These are phyloP conservation scores for Gnaphalium uliginosum DNA, from an alignment of 129 eudicot species.

Conservation along the genomic window DNA sequence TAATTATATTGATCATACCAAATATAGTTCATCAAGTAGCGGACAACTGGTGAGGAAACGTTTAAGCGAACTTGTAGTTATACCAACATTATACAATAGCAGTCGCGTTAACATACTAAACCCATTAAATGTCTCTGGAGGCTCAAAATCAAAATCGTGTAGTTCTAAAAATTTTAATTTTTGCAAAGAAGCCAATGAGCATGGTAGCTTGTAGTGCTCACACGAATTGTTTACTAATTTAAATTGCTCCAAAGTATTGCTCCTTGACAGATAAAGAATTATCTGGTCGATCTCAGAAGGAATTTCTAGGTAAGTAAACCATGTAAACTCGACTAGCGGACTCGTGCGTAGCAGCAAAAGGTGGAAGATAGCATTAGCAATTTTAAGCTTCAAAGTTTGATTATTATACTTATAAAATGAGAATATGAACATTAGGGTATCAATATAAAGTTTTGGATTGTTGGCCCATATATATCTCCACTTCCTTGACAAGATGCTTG, in stretches of 20 bases:
- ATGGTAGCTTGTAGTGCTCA: neutral
- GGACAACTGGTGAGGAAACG: slow-evolving; percentile 27
- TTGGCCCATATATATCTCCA: too few relatives aligned
- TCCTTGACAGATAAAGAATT: slow-evolving; percentile 16
- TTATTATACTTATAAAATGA: too few relatives aligned
- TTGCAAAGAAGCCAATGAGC: slow-evolving; percentile 6
- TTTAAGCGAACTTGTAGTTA: neutral
- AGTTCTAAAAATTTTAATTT: slow-evolving; percentile 15
- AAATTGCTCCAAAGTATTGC: slow-evolving; percentile 10
- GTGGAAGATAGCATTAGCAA: slow-evolving; percentile 2
- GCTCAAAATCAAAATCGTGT: neutral
- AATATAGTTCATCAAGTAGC: slow-evolving; percentile 4
- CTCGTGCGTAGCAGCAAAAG: slow-evolving; percentile 22
- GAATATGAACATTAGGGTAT: too few relatives aligned
- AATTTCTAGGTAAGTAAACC: slow-evolving; percentile 2
- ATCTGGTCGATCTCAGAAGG: slow-evolving; percentile 9
- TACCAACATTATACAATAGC: slow-evolving; percentile 1
- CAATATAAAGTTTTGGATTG: too few relatives aligned
- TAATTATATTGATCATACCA: neutral
- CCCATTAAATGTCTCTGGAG: slow-evolving; percentile 2
- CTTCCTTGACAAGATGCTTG: too few relatives aligned
- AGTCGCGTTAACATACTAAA: slow-evolving; percentile 15
- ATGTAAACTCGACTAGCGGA: slow-evolving; percentile 19
- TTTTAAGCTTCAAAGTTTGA: neutral
- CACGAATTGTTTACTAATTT: neutral